Evolutionary conservation across 179 eudicot species (phyloP), one percentile per base, ranked within the genome.

Genomic region (Pouteria campechiana): DNA sequence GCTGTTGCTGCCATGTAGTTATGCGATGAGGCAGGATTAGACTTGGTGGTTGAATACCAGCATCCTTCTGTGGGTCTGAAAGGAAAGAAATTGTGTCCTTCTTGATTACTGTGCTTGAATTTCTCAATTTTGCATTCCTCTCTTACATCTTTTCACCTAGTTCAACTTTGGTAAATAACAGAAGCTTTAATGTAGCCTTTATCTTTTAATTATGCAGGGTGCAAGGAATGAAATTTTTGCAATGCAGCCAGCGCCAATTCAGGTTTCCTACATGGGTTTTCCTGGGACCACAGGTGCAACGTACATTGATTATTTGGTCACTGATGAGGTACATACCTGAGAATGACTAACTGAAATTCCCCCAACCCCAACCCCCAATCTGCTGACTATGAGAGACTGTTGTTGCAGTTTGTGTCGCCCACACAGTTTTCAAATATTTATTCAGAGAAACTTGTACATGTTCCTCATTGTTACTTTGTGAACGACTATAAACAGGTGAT

Each of bases 181-280:
- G n/a, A n/a, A n/a, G 17, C 30, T 37, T 16, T 20, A 7, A 40
- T 38, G 10, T 6, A 10, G 22, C 19, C 7, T 8, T 16, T 4
- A 14, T 13, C 12, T 5, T 32, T 12, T 29, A 17, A 48, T 39
- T 6, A 19, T 63, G 61, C 75, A 92, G 99, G 99, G 99, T 41
- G 99, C 96, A 17, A 65, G 99, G 59, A 92, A 87, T 67, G 99
- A 92, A 70, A 82, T 92, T 55, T 92, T 92, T 73, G 95, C 99
- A 31, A 75, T 92, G 96, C 88, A 92, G 60, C 99, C 99, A 64
- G 99, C 99, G 55, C 94, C 99, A 4, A 63, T 92, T 53, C 99
- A 92, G 69, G 96, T 92, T 32, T 82, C 96, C 2, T 87, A 92
- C 63, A 92, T 92, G 99, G 99, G 99, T 40, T 92, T 92, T 46